Conservation (phyloP, 2,329 filamentous ascomycete genomes). For the Helotiales sp. region DNA sequence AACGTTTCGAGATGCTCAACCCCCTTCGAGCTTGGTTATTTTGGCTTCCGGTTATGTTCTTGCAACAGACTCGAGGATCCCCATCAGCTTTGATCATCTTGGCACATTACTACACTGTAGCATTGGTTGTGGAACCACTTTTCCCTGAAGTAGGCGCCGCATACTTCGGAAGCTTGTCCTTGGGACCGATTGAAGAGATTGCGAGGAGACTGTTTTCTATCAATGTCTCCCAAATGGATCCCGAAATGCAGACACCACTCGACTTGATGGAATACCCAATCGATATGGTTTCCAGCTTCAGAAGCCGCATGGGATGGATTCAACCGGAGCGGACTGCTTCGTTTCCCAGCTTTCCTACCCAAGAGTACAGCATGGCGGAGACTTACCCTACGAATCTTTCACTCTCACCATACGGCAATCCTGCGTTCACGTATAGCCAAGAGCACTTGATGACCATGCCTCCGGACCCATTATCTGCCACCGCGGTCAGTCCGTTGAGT, state of each 20-base stretch:
- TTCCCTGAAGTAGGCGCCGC: slow-evolving; percentile 89
- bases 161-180: slow-evolving; percentile 80
- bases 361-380: slow-evolving; percentile 52
- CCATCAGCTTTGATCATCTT: slow-evolving; percentile 79
- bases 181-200: slow-evolving; percentile 84
- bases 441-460: slow-evolving; percentile 60
- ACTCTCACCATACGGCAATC: slow-evolving; percentile 56
- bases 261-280: slow-evolving; percentile 72
- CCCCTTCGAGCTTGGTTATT: slow-evolving; percentile 91
- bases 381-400: slow-evolving; percentile 44
- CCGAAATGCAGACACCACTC: slow-evolving; percentile 61
- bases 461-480: slow-evolving; percentile 46
- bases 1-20: slow-evolving; percentile 89
- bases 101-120: slow-evolving; percentile 88
- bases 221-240: slow-evolving; percentile 59
- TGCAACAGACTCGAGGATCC: slow-evolving; percentile 75
- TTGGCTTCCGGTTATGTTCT: slow-evolving; percentile 85
- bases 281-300: slow-evolving; percentile 68
- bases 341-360: slow-evolving; percentile 60
- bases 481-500: slow-evolving; percentile 54
- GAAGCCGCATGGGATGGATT: slow-evolving; percentile 66
- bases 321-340: slow-evolving; percentile 59
- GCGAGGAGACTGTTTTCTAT: slow-evolving; percentile 71
- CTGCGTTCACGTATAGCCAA: slow-evolving; percentile 63
- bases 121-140: slow-evolving; percentile 82